Percentiles rank a stretch among this genome's conserved stretches.
These are phyloP conservation scores for Blastobotrys robertii DNA, from an alignment of 805 yeast genomes.

Conservation along the genomic window DNA sequence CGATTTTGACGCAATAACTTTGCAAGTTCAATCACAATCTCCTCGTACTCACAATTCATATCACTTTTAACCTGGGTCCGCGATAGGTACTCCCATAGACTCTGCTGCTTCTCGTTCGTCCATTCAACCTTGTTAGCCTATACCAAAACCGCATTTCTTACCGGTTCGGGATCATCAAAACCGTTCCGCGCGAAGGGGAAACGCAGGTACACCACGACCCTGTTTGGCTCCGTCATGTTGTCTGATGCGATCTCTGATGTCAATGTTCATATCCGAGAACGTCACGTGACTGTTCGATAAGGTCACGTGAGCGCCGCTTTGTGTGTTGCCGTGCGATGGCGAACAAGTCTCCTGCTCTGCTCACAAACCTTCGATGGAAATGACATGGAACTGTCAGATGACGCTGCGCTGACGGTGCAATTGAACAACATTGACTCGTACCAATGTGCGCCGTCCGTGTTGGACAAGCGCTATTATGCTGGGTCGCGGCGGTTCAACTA, in stretches of 20 bases:
- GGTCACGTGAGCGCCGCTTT: not conserved
- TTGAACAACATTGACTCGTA: constrained; percentile 5
- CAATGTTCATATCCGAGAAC: not conserved
- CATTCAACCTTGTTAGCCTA: constrained; percentile 20
- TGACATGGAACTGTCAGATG: too few relatives aligned
- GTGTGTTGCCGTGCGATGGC: not conserved
- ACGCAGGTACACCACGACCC: constrained; percentile 32
- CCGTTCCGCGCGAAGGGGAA: constrained; percentile 35
- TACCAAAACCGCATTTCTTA: constrained; percentile 8
- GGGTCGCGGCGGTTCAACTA: constrained; percentile 1
- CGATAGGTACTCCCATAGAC: constrained; percentile 27
- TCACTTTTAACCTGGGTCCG: constrained; percentile 25
- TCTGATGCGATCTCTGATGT: not conserved
- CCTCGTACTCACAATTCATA: constrained; percentile 23
- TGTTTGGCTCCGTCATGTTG: constrained; percentile 7
- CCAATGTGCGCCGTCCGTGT: constrained; percentile 2
- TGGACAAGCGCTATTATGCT: not conserved
- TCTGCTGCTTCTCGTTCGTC: constrained; percentile 25
- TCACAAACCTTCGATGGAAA: not conserved
- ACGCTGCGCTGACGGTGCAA: not conserved
- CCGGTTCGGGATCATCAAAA: constrained; percentile 31
- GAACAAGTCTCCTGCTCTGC: too few relatives aligned
- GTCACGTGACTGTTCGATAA: not conserved
- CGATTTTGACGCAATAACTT: too few relatives aligned
- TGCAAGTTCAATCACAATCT: too few relatives aligned